Percentiles rank a stretch among this genome's conserved stretches.
phyloP scores from a whole-genome alignment of 495 filamentous ascomycete genomes.

The Hypoxylon perforatum region DNA sequence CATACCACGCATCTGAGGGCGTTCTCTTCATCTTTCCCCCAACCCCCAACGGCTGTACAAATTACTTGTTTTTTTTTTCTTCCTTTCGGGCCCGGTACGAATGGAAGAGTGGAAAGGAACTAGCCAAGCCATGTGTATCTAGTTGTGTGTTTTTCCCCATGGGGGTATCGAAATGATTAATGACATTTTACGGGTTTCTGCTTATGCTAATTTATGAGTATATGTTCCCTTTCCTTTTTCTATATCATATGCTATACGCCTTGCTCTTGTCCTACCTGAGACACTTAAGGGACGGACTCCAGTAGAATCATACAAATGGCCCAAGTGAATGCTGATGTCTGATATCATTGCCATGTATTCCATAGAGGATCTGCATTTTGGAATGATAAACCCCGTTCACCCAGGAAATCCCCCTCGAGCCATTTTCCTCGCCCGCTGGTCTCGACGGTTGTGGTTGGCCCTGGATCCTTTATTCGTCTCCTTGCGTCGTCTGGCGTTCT shows the following conservation, averaged over 20 bases:
- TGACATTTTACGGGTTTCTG: conserved; percentile 20
- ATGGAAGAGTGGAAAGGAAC: not conserved
- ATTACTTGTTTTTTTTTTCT: conserved; percentile 4
- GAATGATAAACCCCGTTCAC: conserved; percentile 36
- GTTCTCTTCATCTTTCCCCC: conserved; percentile 13
- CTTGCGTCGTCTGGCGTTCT: conserved; percentile 70
- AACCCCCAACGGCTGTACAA: conserved; percentile 6
- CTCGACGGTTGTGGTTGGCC: conserved; percentile 74
- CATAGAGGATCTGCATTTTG: not conserved
- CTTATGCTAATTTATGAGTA: conserved; percentile 1
- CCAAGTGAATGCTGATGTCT: too few relatives aligned
- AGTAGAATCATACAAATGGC: too few relatives aligned
- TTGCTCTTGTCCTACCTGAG: too few relatives aligned
- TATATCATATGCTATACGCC: too few relatives aligned
- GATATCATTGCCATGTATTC: too few relatives aligned
- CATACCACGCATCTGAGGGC: conserved; percentile 26
- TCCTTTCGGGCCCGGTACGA: not conserved
- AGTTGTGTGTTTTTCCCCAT: conserved; percentile 3
- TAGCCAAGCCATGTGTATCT: conserved; percentile 8
- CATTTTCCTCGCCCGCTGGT: conserved; percentile 83
- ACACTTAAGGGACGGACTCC: too few relatives aligned
- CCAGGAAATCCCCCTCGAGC: conserved; percentile 69
- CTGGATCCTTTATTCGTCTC: conserved; percentile 71
- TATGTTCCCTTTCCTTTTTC: not conserved
- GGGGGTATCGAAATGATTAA: conserved; percentile 18